These are phyloP conservation scores for Melastoma candidum DNA, from an alignment of 441 rosid species.

Conservation along the genomic window DNA sequence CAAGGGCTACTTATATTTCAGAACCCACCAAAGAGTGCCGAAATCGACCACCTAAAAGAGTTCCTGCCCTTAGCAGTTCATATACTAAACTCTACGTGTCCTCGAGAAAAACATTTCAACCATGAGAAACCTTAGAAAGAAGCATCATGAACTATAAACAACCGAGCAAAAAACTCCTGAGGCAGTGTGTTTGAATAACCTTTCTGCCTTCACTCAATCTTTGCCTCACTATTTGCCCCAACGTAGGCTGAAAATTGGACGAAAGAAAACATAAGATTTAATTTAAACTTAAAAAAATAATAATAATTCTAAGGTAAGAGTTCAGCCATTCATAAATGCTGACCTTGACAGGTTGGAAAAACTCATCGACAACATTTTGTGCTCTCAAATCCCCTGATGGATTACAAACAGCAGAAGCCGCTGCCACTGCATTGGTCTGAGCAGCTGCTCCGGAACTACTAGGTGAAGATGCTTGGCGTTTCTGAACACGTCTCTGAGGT, in stretches of 20 bases:
- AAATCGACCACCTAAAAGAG: too few relatives aligned
- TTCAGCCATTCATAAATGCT: not conserved
- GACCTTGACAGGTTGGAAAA: conserved; percentile 73
- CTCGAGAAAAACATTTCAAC: too few relatives aligned
- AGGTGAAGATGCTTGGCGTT: conserved; percentile 45
- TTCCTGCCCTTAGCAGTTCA: too few relatives aligned
- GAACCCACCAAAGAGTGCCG: too few relatives aligned
- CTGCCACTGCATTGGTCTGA: conserved; percentile 32
- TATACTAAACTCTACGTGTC: too few relatives aligned
- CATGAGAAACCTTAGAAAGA: too few relatives aligned
- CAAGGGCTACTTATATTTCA: too few relatives aligned
- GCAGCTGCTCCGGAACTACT: conserved; percentile 34
- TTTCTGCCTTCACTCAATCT: conserved; percentile 94
- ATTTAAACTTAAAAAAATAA: conserved; percentile 1
- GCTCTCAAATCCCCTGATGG: conserved; percentile 52
- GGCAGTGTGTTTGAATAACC: conserved; percentile 25
- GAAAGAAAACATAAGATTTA: not conserved
- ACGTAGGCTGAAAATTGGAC: conserved; percentile 49
- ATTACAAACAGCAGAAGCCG: conserved; percentile 35
- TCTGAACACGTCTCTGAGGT: conserved; percentile 59
- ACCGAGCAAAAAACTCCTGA: too few relatives aligned
- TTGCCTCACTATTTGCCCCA: conserved; percentile 89
- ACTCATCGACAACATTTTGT: conserved; percentile 64
- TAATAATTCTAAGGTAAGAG: not conserved
- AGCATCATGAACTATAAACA: too few relatives aligned